Percentiles rank a stretch among this genome's conserved stretches.
Conservation (phyloP, 345 rosid genomes). For the Boechera stricta region DNA sequence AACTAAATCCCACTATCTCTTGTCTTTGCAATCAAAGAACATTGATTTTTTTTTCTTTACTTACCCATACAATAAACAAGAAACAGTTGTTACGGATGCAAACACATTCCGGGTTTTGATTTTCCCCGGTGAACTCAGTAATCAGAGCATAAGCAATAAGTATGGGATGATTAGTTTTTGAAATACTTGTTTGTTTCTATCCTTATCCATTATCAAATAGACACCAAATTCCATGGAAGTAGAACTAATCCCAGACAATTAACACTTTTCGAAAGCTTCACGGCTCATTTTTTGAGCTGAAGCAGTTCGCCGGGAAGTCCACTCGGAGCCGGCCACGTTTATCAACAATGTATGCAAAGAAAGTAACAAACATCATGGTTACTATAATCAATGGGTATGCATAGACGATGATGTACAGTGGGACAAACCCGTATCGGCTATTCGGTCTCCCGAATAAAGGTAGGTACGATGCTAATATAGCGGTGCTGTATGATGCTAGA, state of each 20-base stretch:
- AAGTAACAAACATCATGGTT: too few species aligned
- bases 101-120: conserved; percentile 1
- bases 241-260: too few species aligned
- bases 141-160: conserved; percentile 21
- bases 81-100: background rate
- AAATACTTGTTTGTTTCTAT: background rate
- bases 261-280: too few species aligned
- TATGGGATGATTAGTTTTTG: conserved; percentile 14
- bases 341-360: too few species aligned
- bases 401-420: background rate
- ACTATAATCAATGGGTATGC: background rate
- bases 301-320: too few species aligned
- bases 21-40: background rate
- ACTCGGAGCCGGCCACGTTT: too few species aligned
- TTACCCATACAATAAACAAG: conserved; percentile 17
- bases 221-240: too few species aligned
- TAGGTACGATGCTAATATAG: too few species aligned
- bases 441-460: background rate
- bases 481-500: background rate
- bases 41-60: conserved; percentile 1
- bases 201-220: too few species aligned
- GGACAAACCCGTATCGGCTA: background rate
- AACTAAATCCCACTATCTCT: conserved; percentile 47
- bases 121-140: conserved; percentile 4
- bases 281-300: too few species aligned